Percentiles rank a stretch among this genome's conserved stretches.
Conservation (phyloP, 75 land plant species). For the Pinus taeda region DNA sequence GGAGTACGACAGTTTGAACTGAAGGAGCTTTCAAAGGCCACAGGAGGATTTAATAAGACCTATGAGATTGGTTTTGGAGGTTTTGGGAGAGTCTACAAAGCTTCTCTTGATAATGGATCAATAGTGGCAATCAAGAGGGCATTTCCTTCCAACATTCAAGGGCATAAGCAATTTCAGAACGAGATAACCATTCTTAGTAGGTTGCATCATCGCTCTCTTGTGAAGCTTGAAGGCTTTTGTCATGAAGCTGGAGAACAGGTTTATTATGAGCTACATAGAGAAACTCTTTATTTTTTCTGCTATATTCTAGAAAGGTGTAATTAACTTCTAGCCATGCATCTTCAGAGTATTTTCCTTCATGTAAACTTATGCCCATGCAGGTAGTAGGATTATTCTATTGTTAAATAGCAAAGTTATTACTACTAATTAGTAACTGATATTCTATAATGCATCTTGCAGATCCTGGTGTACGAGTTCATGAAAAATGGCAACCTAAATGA, state of each 20-base stretch:
- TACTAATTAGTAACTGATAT: no score
- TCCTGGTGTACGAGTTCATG: conserved; percentile 52
- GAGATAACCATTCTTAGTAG: conserved; percentile 83
- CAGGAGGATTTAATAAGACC: conserved; percentile 48
- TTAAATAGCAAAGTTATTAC: no score
- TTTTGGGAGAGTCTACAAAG: conserved; percentile 86
- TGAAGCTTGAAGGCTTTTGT: conserved; percentile 80
- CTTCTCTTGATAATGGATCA: conserved; percentile 45
- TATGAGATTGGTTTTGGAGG: conserved; percentile 83
- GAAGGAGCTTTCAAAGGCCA: conserved; percentile 68
- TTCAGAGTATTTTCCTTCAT: no score
- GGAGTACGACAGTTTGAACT: conserved; percentile 67
- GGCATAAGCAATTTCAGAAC: conserved; percentile 74
- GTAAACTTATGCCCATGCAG: no score
- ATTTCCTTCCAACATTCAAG: conserved; percentile 66
- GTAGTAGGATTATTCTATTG: no score
- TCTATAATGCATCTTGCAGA: conserved; percentile 17
- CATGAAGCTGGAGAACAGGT: conserved; percentile 92
- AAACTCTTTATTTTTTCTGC: no score
- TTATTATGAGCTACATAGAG: no score
- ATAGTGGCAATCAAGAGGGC: conserved; percentile 87
- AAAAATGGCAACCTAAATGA: conserved; percentile 40
- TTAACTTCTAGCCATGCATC: no score
- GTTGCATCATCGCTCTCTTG: conserved; percentile 85
- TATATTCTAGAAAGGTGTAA: no score